Evolutionary conservation across 2,329 filamentous ascomycete species (phyloP), one percentile per base, ranked within the genome.

Genomic region (Fonsecaea pedrosoi): DNA sequence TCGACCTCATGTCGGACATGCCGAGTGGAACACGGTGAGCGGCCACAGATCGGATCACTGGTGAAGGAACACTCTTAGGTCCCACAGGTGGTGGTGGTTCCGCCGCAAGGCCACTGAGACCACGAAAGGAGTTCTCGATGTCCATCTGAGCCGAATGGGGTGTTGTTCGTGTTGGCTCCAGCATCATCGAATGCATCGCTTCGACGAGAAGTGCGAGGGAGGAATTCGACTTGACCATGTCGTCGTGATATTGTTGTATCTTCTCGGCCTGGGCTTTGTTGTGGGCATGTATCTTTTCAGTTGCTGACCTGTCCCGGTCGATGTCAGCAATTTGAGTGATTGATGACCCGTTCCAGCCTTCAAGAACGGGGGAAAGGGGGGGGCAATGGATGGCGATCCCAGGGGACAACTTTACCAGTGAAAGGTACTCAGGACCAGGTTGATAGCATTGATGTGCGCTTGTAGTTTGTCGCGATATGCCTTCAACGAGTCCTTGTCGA

Each of bases 401-500:
- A 10, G 3, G 18, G 45, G 25, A 25, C 18, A 25, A 25, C 10
- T 18, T 50, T 12, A 25, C 45, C 8, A 50, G 45, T 50, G 45
- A 9, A 50, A 50, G 18, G 18, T 25, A 50, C 21, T 25, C 45
- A 50, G 45, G 25, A 50, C 45, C 45, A 25, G 18, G 4, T 50
- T 50, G 18, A 50, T 21, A 13, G 6, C 9, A 50, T 50, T 21
- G 25, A 50, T 10, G 7, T 50, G 45, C 12, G 45, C 21, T 25
- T 50, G 45, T 10, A 50, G 12, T 9, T 21, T 50, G 45, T 50
- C 45, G 45, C 45, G 45, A 21, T 50, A 50, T 50, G 9, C 25
- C 45, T 50, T 50, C 45, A 50, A 10, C 13, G 45, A 50, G 45
- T 50, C 45, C 12, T 50, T 50, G 12, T 50, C 45, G 9, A 50